A percentile compares a stretch with the other conserved stretches of the same genome.
Conservation (phyloP, 2,329 filamentous ascomycete genomes). For the Penicillium sp. region DNA sequence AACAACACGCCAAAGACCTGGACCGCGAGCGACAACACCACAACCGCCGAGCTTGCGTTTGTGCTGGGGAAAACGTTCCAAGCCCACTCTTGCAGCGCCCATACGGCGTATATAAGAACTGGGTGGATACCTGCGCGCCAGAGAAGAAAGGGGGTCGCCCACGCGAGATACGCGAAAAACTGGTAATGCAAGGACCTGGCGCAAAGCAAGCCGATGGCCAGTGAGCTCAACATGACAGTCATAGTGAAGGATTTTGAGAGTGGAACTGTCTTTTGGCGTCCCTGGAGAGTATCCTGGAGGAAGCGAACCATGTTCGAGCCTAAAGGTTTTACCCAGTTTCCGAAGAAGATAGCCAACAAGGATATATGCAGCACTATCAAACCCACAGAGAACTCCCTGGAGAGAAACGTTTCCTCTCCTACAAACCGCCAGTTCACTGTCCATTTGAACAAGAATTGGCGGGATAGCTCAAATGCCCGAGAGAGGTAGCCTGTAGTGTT, state of each 20-base stretch:
- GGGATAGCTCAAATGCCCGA: slow-evolving; percentile 84
- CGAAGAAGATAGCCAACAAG: slow-evolving; percentile 65
- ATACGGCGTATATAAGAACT: slow-evolving; percentile 64
- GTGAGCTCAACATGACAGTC: slow-evolving; percentile 72
- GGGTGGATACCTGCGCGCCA: slow-evolving; percentile 74
- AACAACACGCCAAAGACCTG: slow-evolving; percentile 64
- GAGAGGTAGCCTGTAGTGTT: slow-evolving; percentile 71
- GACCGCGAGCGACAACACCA: slow-evolving; percentile 67
- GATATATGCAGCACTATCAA: slow-evolving; percentile 65
- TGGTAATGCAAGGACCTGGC: slow-evolving; percentile 91
- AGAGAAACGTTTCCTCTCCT: slow-evolving; percentile 77
- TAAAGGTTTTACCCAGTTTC: slow-evolving; percentile 70
- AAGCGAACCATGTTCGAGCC: slow-evolving; percentile 58
- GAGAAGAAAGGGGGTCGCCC: slow-evolving; percentile 82
- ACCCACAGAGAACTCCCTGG: slow-evolving; percentile 63
- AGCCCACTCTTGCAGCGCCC: slow-evolving; percentile 80
- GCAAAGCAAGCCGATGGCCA: slow-evolving; percentile 77
- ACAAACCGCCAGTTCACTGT: slow-evolving; percentile 98
- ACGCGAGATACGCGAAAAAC: slow-evolving; percentile 88
- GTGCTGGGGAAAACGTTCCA: slow-evolving; percentile 95
- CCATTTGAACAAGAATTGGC: slow-evolving; percentile 95
- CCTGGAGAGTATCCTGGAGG: slow-evolving; percentile 49
- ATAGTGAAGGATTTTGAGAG: slow-evolving; percentile 72
- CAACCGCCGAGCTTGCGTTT: slow-evolving; percentile 59
- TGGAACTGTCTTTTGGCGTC: slow-evolving; percentile 55